Conservation (phyloP, 331 rosid species). For the Pyracantha coccinea region DNA sequence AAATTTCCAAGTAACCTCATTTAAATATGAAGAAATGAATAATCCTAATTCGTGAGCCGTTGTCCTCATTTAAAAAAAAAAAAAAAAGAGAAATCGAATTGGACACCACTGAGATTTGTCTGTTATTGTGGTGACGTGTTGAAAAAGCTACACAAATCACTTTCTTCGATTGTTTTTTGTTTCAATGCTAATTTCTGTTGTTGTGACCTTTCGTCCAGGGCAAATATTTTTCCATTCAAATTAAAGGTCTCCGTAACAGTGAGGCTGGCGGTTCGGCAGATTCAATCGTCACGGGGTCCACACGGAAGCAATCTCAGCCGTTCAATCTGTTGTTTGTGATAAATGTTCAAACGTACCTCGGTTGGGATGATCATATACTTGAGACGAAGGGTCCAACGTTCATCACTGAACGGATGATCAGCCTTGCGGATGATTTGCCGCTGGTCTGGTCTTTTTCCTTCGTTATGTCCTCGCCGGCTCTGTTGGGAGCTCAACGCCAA, state of each 20-base stretch:
- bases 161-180: background rate
- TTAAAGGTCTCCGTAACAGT: background rate
- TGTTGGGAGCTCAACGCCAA: no score
- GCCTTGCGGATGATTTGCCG: background rate
- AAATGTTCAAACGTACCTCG: background rate
- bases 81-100: background rate
- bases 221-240: background rate
- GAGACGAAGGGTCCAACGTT: background rate
- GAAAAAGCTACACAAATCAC: background rate
- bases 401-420: background rate
- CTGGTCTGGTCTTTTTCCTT: background rate
- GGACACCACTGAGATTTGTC: background rate
- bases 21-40: rapidly evolving
- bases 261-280: background rate
- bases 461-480: background rate
- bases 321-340: background rate
- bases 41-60: rapidly evolving
- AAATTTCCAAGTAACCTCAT: rapidly evolving
- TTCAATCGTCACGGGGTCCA: background rate
- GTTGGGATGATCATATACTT: background rate
- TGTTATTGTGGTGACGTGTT: background rate
- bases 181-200: background rate
- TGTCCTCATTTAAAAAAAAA: no score
- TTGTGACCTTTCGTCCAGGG: background rate
- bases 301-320: background rate